Conservation (phyloP, 768 basidiomycete genomes). For the Vararia minispora region DNA sequence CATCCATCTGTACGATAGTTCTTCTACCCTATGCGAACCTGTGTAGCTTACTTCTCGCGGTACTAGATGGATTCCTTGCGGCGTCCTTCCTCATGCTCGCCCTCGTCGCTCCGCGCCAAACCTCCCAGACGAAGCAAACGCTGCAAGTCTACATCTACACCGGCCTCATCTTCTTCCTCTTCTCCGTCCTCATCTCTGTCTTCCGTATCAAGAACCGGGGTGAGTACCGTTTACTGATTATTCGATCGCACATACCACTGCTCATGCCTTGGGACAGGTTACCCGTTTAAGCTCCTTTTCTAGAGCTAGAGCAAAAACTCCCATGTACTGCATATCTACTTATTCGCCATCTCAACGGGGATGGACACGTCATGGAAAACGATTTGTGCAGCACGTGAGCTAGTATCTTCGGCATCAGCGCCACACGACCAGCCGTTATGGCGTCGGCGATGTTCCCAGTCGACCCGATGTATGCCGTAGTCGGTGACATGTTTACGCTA, state of each 20-base stretch:
- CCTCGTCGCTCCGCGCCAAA: conserved; percentile 68
- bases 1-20: conserved; percentile 61
- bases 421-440: too few species aligned
- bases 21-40: not conserved
- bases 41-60: not conserved
- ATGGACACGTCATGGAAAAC: too few species aligned
- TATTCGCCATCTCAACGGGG: too few species aligned
- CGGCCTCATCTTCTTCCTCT: conserved; percentile 68
- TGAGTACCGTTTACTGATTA: conserved; percentile 21
- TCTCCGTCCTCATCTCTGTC: conserved; percentile 75
- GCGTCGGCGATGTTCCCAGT: too few species aligned
- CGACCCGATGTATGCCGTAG: too few species aligned
- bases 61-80: conserved; percentile 76
- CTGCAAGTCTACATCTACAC: conserved; percentile 88
- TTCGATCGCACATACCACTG: not conserved
- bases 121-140: conserved; percentile 65
- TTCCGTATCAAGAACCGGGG: conserved; percentile 90
- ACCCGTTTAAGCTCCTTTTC: conserved; percentile 72
- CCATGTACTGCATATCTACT: too few species aligned
- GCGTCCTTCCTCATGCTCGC: conserved; percentile 73
- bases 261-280: conserved; percentile 32
- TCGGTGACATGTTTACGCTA: too few species aligned
- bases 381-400: too few species aligned
- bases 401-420: too few species aligned
- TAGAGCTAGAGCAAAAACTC: too few species aligned